These are phyloP conservation scores for Fusarium sp. DNA, from an alignment of 2,329 filamentous ascomycete species.

Conservation along the genomic window DNA sequence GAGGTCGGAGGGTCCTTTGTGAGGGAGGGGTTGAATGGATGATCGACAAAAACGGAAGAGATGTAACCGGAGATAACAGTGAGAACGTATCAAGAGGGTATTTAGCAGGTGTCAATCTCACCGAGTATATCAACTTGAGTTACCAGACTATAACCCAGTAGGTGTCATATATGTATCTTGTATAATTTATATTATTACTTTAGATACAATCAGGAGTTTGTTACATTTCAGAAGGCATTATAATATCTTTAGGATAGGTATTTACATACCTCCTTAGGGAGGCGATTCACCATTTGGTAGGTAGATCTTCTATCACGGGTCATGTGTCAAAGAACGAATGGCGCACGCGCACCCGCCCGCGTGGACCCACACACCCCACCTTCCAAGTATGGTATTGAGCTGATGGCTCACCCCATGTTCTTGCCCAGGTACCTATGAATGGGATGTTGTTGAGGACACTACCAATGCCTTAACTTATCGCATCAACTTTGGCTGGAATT, in stretches of 20 bases:
- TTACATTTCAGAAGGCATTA: no score
- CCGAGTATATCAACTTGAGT: no score
- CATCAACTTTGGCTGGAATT: slow-evolving; percentile 33
- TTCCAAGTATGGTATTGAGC: slow-evolving; percentile 27
- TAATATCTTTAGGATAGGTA: no score
- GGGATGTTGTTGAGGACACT: slow-evolving; percentile 19
- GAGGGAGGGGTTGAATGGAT: slow-evolving; percentile 26
- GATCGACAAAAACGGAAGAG: slow-evolving; percentile 23
- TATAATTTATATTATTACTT: no score
- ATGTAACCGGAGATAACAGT: slow-evolving; percentile 16
- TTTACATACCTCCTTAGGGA: neutral
- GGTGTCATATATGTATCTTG: no score
- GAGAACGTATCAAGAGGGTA: neutral
- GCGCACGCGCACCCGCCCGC: slow-evolving; percentile 28
- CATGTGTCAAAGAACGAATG: slow-evolving; percentile 1
- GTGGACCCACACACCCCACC: slow-evolving; percentile 40
- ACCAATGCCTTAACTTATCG: slow-evolving; percentile 13
- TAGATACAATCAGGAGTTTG: no score
- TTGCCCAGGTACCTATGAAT: neutral
- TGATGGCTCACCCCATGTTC: neutral
- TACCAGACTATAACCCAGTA: no score
- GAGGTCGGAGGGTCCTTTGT: slow-evolving; percentile 1
- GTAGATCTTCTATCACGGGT: slow-evolving; percentile 25
- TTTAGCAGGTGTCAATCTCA: slow-evolving; percentile 29
- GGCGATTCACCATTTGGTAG: neutral